A percentile compares a stretch with the other conserved stretches of the same genome.
Evolutionary conservation across 2,329 filamentous ascomycete species (phyloP).

Genomic region (Epichloe hybrida): DNA sequence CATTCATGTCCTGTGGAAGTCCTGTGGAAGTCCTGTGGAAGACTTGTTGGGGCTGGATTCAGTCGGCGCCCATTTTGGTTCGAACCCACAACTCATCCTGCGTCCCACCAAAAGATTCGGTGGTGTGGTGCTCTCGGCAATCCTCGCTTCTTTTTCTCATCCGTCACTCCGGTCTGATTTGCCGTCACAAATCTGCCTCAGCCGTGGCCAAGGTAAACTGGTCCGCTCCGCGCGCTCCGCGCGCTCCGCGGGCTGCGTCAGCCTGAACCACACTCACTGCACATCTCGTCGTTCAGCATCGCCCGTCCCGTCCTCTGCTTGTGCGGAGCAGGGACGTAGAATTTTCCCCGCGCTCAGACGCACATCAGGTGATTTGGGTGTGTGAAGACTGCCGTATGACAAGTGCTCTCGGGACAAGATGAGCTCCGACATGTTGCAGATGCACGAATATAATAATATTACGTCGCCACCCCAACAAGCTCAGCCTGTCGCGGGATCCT

Average conservation of each 20-base stretch:
- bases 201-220: background rate
- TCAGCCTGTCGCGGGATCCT: background rate
- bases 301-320: background rate
- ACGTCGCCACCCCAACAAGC: slow-evolving; percentile 4
- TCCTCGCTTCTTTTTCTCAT: no score
- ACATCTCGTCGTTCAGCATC: background rate
- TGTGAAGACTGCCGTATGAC: background rate
- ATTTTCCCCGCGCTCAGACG: background rate
- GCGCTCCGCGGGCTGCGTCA: background rate
- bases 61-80: no score
- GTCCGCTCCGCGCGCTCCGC: background rate
- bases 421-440: slow-evolving; percentile 19
- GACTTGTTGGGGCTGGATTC: no score
- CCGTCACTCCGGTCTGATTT: no score
- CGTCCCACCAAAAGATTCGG: no score
- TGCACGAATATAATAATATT: slow-evolving; percentile 1
- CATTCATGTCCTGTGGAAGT: no score
- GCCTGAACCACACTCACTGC: background rate
- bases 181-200: background rate
- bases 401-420: background rate
- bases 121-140: no score
- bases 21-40: no score
- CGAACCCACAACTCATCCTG: no score
- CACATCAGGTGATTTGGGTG: background rate
- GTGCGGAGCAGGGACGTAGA: background rate